Percentiles rank a stretch among this genome's conserved stretches.
phyloP scores from a whole-genome alignment of 2,329 filamentous ascomycete species.

The Cryphonectria naterciae region DNA sequence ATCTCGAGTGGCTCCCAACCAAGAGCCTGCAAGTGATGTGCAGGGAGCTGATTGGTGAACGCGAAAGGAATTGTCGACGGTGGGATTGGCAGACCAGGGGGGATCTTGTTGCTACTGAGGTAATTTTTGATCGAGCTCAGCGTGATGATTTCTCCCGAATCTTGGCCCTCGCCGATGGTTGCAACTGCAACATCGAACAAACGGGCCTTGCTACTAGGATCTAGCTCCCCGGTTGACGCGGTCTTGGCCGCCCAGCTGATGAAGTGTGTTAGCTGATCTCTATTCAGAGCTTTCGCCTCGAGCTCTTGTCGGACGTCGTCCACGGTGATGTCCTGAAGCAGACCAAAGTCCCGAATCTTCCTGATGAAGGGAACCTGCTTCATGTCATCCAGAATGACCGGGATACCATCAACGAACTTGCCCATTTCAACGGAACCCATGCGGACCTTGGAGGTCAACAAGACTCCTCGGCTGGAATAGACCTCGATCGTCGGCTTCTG shows the following conservation, averaged over 20 bases:
- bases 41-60: constrained; percentile 73
- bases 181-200: constrained; percentile 83
- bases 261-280: constrained; percentile 79
- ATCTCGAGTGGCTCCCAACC: constrained; percentile 87
- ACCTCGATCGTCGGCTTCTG: constrained; percentile 82
- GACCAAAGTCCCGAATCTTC: constrained; percentile 80
- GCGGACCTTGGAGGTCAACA: constrained; percentile 82
- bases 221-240: constrained; percentile 72
- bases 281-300: constrained; percentile 78
- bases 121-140: constrained; percentile 77
- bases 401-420: constrained; percentile 85
- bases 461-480: constrained; percentile 83
- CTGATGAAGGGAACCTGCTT: constrained; percentile 75
- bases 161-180: constrained; percentile 62
- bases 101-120: constrained; percentile 76
- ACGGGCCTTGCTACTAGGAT: constrained; percentile 66
- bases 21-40: constrained; percentile 73
- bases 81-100: constrained; percentile 79
- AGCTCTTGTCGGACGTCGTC: constrained; percentile 84
- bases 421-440: constrained; percentile 68
- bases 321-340: constrained; percentile 86
- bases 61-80: constrained; percentile 80
- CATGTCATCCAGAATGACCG: constrained; percentile 79
- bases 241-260: constrained; percentile 82
- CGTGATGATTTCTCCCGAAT: constrained; percentile 72